These are phyloP conservation scores for Fusarium begoniae DNA, from an alignment of 2,329 filamentous ascomycete species.

Conservation along the genomic window DNA sequence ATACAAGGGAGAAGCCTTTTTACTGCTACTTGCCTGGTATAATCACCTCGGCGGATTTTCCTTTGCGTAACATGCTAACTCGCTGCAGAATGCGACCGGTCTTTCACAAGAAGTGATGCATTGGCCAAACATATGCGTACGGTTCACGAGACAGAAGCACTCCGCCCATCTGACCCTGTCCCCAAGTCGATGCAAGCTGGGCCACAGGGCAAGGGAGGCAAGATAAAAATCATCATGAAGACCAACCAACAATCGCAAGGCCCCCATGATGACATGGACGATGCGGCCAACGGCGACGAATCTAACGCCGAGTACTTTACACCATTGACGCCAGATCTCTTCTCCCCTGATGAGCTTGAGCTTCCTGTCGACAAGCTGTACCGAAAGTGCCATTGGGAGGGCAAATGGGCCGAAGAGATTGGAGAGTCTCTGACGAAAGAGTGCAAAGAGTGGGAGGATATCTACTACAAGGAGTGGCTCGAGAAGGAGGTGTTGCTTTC, in stretches of 20 bases:
- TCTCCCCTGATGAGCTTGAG: constrained; percentile 70
- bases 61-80: constrained; percentile 15
- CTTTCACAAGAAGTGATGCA: constrained; percentile 95
- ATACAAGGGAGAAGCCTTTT: constrained; percentile 97
- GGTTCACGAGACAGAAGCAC: constrained; percentile 94
- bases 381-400: constrained; percentile 74
- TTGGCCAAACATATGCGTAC: constrained; percentile 98
- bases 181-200: constrained; percentile 72
- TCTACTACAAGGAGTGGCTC: constrained; percentile 77
- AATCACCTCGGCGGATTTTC: constrained; percentile 31
- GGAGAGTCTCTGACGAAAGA: constrained; percentile 70
- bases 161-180: constrained; percentile 81
- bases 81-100: constrained; percentile 87
- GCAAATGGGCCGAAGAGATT: constrained; percentile 77
- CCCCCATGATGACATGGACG: constrained; percentile 66
- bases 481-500: constrained; percentile 83
- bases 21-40: constrained; percentile 93
- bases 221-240: constrained; percentile 72
- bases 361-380: constrained; percentile 69
- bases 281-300: constrained; percentile 64
- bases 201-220: constrained; percentile 57
- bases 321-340: constrained; percentile 64
- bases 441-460: constrained; percentile 71
- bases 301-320: constrained; percentile 68
- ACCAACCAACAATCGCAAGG: constrained; percentile 65